Base-by-base conservation (phyloP, 2,329 filamentous ascomycete species). In the Fusarium ambrosium region DNA sequence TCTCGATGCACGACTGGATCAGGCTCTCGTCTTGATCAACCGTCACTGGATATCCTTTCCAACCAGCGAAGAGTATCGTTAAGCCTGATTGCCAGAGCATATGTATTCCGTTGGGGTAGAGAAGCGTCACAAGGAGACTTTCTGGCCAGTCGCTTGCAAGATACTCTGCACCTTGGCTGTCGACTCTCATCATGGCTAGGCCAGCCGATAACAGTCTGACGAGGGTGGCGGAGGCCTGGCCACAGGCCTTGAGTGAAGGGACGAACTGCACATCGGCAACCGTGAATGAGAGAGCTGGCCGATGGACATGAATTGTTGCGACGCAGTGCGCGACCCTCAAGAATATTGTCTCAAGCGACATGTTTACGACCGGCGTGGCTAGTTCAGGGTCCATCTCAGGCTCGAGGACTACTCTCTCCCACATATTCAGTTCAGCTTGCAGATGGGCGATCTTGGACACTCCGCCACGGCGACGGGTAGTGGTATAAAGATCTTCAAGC, bases 51-150 rank as follows among this genome's bases (percentile, higher is more conserved):
- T 74, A 69, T 0, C 70, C 71, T 41, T 79, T 79, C 76, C 76
- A 78, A 1, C 69, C 67, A 0, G 75, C 64, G 27, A 78, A 79
- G 4, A 79, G 56, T 6, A 79, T 66, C 1, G 75, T 79, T 9
- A 79, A 43, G 2, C 77, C 77, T 16, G 75, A 74, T 41, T 79
- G 72, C 78, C 75, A 79, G 10, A 79, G 66, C 77, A 79, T 79
- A 36, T 79, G 77, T 18, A 73, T 51, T n/a, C 78, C 74, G 22
- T 73, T 76, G 3, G 78, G 78, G 9, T 78, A 79, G 3, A 79
- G 71, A 4, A 79, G 66, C 3, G 59, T 39, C 4, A 66, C 43
- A 20, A 68, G 37, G 2, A 73, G 13, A 22, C 55, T 43, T 14
- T 56, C 41, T 36, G 55, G 41, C 55, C 55, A 61, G 34, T 55